A percentile compares a stretch with the other conserved stretches of the same genome.
Conservation (phyloP, 768 basidiomycete genomes). For the Lentinula edodes region DNA sequence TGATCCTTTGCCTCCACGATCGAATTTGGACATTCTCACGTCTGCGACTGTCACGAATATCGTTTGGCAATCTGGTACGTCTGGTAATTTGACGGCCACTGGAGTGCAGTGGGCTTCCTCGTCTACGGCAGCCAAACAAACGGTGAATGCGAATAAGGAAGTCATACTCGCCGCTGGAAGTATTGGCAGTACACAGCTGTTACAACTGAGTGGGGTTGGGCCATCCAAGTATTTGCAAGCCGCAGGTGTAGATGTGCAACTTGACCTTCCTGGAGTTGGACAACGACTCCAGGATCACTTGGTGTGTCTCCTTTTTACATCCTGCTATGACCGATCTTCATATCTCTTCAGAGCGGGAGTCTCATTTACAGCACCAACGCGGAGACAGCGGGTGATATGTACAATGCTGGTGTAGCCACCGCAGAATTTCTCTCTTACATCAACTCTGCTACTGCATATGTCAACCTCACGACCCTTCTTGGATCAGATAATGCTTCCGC, state of each 20-base stretch:
- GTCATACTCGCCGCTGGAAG: slow-evolving; percentile 43
- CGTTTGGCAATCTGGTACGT: slow-evolving; percentile 27
- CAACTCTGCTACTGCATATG: slow-evolving; percentile 49
- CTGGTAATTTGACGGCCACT: slow-evolving; percentile 38
- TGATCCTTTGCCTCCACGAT: slow-evolving; percentile 55
- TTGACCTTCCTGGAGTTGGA: slow-evolving; percentile 40
- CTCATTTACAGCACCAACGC: slow-evolving; percentile 32
- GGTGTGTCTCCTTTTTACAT: slow-evolving; percentile 14
- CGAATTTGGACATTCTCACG: slow-evolving; percentile 59
- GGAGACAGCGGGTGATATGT: slow-evolving; percentile 27
- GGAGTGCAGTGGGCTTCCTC: slow-evolving; percentile 44
- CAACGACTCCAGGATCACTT: slow-evolving; percentile 46
- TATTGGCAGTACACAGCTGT: slow-evolving; percentile 36
- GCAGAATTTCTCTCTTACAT: slow-evolving; percentile 37
- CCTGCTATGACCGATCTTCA: neutral
- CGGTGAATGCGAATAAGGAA: slow-evolving; percentile 47
- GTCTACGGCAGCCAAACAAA: slow-evolving; percentile 21
- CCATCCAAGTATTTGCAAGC: slow-evolving; percentile 32
- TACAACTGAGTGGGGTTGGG: slow-evolving; percentile 40
- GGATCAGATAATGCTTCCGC: slow-evolving; percentile 24
- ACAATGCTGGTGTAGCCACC: neutral
- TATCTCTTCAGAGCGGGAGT: slow-evolving; percentile 23
- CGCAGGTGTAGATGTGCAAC: slow-evolving; percentile 28
- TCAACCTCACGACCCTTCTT: slow-evolving; percentile 37
- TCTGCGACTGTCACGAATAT: slow-evolving; percentile 56